Percentiles rank a stretch among this genome's conserved stretches.
Conservation (phyloP, 352 stramenopile genomes). For the Phytophthora citricola region DNA sequence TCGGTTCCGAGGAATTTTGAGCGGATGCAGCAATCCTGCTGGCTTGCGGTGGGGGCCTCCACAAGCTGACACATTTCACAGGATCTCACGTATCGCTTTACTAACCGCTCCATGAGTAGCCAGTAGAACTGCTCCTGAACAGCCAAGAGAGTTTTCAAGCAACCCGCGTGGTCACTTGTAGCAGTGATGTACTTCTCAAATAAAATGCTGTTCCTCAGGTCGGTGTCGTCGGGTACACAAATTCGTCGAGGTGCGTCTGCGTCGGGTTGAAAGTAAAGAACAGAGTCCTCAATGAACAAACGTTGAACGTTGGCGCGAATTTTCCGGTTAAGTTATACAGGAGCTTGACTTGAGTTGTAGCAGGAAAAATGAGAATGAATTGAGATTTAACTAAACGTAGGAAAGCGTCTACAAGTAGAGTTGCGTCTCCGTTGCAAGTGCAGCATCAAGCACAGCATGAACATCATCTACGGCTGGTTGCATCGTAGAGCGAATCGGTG, state of each 20-base stretch:
- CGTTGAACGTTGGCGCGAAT: background rate
- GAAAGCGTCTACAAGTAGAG: background rate
- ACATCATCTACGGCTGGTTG: too few species aligned
- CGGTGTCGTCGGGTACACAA: background rate
- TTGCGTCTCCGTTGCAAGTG: background rate
- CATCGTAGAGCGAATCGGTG: too few species aligned
- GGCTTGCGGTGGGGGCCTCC: conserved; percentile 15
- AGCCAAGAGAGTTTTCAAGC: background rate
- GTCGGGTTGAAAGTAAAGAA: background rate
- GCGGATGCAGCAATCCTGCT: conserved; percentile 15
- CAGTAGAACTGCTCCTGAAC: conserved; percentile 26
- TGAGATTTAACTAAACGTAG: too few species aligned
- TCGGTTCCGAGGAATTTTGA: conserved; percentile 15
- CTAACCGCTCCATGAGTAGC: conserved; percentile 16
- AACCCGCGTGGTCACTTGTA: background rate
- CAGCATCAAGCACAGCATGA: background rate
- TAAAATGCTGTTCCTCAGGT: background rate
- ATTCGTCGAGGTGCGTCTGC: background rate
- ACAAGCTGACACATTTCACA: conserved; percentile 28
- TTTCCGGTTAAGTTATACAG: background rate
- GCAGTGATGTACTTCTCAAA: background rate
- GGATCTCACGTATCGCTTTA: conserved; percentile 8
- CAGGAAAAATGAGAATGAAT: background rate
- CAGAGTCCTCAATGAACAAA: background rate
- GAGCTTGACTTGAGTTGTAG: background rate